Evolutionary conservation across 2,329 filamentous ascomycete genomes (phyloP), one percentile per base, ranked within the genome.

Genomic region (Leptographium radiaticola): DNA sequence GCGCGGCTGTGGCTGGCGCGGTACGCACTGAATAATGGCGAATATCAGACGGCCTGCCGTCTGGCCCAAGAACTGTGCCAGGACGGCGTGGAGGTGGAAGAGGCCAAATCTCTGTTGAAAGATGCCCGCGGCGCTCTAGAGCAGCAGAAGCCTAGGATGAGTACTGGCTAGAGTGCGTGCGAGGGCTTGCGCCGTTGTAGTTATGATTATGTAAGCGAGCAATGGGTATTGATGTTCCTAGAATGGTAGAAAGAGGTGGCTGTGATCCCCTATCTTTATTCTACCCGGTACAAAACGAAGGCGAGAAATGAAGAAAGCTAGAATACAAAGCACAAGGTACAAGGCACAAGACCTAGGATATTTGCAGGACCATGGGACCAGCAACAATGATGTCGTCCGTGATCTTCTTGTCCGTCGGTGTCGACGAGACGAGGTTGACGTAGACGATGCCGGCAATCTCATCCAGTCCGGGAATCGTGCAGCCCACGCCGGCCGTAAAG

Each of bases 1-100:
- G 93, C 93, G 8, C 79, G 93, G 25, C 81, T 96, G 75, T 98
- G 93, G 93, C 79, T 98, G 54, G 93, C 93, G 16, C 81, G 83
- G 54, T 86, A 84, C 70, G 86, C 89, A 13, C 86, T 95, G 71
- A 77, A 80, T 40, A 79, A 78, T 12, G 82, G 83, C 42, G 89
- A 95, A 66, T 87, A 87, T 62, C 74, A 76, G 36, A 79, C 86
- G 20, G 88, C 89, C 5, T 86, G 86, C 69, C 81, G 88, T 58
- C 71, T 97, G 44, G 90, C 89, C 0, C 89, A 84, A 57, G 93
- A 98, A 69, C 73, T 98, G 47, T 96, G 90, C 66, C 89, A 96
- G 68, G 93, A 98, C 68, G 93, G 93, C 0, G 84, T 94, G 31
- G 93, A 97, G 68, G 89, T 97, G 2, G 93, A 98, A 66, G 93